phyloP scores from a whole-genome alignment of 768 basidiomycete species.

The Myochromella boudieri region DNA sequence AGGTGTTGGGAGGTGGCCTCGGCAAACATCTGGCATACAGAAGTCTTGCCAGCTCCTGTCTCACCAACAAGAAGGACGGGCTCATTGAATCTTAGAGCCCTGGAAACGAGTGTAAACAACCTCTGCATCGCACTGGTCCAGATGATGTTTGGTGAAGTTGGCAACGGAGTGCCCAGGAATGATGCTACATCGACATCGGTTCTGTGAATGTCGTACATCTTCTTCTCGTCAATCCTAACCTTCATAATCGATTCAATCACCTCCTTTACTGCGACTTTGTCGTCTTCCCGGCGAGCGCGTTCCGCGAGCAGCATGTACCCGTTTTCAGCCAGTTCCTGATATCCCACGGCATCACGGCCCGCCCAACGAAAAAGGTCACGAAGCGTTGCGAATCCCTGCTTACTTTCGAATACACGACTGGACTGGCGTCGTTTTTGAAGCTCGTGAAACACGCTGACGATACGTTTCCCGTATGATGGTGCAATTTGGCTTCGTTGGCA shows the following conservation, averaged over 20 bases:
- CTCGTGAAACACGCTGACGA: slow-evolving; percentile 90
- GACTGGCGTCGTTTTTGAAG: slow-evolving; percentile 90
- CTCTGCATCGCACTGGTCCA: slow-evolving; percentile 96
- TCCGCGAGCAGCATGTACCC: slow-evolving; percentile 98
- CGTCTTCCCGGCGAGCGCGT: slow-evolving; percentile 80
- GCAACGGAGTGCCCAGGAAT: slow-evolving; percentile 58
- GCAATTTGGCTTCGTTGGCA: slow-evolving; percentile 90
- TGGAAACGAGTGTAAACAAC: slow-evolving; percentile 77
- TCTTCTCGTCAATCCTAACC: slow-evolving; percentile 72
- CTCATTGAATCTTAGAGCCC: slow-evolving; percentile 89
- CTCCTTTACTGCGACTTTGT: slow-evolving; percentile 87
- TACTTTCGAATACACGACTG: slow-evolving; percentile 94
- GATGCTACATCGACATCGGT: slow-evolving; percentile 36
- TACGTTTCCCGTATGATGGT: slow-evolving; percentile 88
- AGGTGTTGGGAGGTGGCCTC: slow-evolving; percentile 60
- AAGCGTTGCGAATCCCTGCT: slow-evolving; percentile 94
- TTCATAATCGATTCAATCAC: slow-evolving; percentile 90
- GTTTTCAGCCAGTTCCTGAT: slow-evolving; percentile 91
- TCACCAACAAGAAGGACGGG: slow-evolving; percentile 95
- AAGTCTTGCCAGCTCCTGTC: slow-evolving; percentile 97
- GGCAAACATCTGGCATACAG: slow-evolving; percentile 90
- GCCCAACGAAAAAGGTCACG: slow-evolving; percentile 99
- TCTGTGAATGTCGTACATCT: slow-evolving; percentile 62
- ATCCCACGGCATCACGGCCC: slow-evolving; percentile 81
- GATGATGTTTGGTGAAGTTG: slow-evolving; percentile 55